These are phyloP conservation scores for Piedraia hortae DNA, from an alignment of 2,329 filamentous ascomycete genomes.

Conservation along the genomic window DNA sequence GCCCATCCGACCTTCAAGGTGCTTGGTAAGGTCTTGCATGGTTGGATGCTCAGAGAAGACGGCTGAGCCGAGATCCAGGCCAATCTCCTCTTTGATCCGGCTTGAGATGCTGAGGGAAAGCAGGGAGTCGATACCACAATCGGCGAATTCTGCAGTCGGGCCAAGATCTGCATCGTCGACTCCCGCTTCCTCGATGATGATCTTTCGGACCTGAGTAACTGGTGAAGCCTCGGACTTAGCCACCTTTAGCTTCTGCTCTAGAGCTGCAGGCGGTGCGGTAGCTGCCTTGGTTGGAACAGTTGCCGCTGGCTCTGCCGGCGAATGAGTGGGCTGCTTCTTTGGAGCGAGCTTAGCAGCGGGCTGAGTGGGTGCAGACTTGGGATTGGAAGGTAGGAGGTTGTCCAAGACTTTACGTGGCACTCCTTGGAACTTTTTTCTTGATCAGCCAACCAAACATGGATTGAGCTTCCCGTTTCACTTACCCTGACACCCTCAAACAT, in stretches of 20 bases:
- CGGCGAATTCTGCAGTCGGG: slow-evolving; percentile 1
- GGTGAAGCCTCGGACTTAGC: no score
- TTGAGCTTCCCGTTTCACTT: no score
- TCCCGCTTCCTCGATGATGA: not conserved
- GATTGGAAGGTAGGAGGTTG: not conserved
- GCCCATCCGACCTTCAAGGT: not conserved
- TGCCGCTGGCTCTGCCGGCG: no score
- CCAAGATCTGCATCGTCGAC: not conserved
- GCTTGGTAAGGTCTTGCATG: slow-evolving; percentile 1
- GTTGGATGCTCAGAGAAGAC: no score
- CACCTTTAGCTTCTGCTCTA: no score
- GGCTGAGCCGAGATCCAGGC: slow-evolving; percentile 3
- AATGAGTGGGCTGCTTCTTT: no score
- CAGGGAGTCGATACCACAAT: slow-evolving; percentile 7
- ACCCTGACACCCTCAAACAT: not conserved
- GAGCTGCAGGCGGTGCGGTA: no score
- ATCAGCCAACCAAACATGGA: no score
- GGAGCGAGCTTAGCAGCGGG: not conserved
- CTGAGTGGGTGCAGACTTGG: not conserved
- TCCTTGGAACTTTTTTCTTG: no score
- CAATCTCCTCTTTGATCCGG: slow-evolving; percentile 7
- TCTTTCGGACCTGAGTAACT: not conserved
- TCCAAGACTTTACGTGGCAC: not conserved
- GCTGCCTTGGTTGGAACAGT: no score
- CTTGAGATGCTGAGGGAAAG: slow-evolving; percentile 6